Evolutionary conservation across 768 basidiomycete genomes (phyloP).

Genomic region (Mycena rebaudengoi): DNA sequence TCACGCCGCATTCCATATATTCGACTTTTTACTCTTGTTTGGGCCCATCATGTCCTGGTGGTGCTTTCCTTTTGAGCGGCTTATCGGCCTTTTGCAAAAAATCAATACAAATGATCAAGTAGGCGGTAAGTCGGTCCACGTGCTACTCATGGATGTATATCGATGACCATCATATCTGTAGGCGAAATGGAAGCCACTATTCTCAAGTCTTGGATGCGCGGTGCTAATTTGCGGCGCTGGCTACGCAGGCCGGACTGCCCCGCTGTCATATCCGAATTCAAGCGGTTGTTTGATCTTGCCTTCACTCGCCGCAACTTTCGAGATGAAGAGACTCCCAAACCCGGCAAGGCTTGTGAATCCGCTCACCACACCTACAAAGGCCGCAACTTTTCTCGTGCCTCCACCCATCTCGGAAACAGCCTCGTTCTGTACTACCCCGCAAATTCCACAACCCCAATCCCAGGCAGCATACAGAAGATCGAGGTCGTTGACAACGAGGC

Average conservation of each 20-base stretch:
- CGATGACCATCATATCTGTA: not conserved
- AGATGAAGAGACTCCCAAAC: not conserved
- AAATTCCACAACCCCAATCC: not conserved
- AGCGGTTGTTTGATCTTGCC: constrained; percentile 8
- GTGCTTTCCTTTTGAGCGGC: constrained; percentile 47
- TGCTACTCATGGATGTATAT: not conserved
- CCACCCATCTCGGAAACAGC: constrained; percentile 13
- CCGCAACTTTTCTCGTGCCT: constrained; percentile 6
- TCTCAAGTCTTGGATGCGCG: constrained; percentile 15
- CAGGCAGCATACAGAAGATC: constrained; percentile 11
- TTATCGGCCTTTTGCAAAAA: constrained; percentile 46
- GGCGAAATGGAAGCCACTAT: constrained; percentile 19
- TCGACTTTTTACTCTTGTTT: constrained; percentile 44
- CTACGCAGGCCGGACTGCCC: constrained; percentile 27
- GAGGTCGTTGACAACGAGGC: not conserved
- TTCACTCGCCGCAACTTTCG: not conserved
- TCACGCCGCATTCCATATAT: constrained; percentile 37
- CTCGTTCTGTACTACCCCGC: not conserved
- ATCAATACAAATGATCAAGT: constrained; percentile 41
- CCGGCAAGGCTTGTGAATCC: not conserved
- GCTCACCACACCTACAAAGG: constrained; percentile 4
- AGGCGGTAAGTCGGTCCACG: constrained; percentile 30
- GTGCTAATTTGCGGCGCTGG: constrained; percentile 28
- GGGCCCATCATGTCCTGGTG: constrained; percentile 49
- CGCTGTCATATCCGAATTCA: constrained; percentile 6